Conservation (phyloP, 2,329 filamentous ascomycete genomes). For the Stemphylium lycopersici region DNA sequence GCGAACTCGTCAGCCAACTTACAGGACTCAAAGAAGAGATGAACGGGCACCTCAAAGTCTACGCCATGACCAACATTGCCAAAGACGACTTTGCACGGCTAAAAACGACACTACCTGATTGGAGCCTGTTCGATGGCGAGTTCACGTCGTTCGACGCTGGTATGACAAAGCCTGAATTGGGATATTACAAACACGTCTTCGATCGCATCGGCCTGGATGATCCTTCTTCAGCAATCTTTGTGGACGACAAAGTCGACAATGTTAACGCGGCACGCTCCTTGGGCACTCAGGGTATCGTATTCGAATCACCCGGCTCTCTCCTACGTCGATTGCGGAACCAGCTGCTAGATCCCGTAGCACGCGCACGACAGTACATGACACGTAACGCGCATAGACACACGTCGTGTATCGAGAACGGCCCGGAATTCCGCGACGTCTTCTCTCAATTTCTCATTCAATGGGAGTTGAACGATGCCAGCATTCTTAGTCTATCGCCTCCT, state of each 20-base stretch:
- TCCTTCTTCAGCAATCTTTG: constrained; percentile 29
- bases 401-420: constrained; percentile 28
- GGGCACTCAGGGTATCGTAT: constrained; percentile 40
- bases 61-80: constrained; percentile 45
- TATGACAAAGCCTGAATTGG: constrained; percentile 45
- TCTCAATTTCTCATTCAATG: constrained; percentile 39
- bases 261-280: constrained; percentile 21
- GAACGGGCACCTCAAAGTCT: constrained; percentile 25
- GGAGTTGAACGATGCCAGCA: constrained; percentile 18
- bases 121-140: constrained; percentile 44
- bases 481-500: constrained; percentile 13
- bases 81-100: constrained; percentile 35
- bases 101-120: constrained; percentile 27
- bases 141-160: constrained; percentile 44
- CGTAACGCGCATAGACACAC: constrained; percentile 25
- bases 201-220: constrained; percentile 17
- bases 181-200: constrained; percentile 45
- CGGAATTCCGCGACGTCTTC: constrained; percentile 35
- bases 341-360: constrained; percentile 26
- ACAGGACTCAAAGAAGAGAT: constrained; percentile 18
- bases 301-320: constrained; percentile 14
- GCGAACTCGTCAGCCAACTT: constrained; percentile 27
- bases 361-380: constrained; percentile 26
- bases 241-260: constrained; percentile 36
- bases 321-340: constrained; percentile 21